phyloP scores from a whole-genome alignment of 2,329 filamentous ascomycete species.

The Diplodia corticola region DNA sequence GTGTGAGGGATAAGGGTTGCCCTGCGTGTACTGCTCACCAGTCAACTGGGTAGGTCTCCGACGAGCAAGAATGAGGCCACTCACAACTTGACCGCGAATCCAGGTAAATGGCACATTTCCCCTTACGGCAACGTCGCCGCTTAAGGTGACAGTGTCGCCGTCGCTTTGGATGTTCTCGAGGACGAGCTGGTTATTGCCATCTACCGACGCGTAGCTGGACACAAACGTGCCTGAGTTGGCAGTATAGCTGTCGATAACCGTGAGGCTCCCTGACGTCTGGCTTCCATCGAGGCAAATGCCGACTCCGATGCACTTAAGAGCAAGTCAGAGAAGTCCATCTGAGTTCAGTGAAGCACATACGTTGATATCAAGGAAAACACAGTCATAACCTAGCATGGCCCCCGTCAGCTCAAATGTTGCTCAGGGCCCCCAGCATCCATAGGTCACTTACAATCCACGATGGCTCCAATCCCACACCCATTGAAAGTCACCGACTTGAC shows the following conservation, averaged over 20 bases:
- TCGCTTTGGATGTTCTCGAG: constrained; percentile 20
- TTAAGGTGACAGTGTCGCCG: not conserved
- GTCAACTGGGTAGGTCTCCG: not conserved
- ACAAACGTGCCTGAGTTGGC: not conserved
- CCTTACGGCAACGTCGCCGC: not conserved
- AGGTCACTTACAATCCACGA: not conserved
- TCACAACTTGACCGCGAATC: constrained; percentile 4
- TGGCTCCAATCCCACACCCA: not conserved
- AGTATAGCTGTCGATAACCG: constrained; percentile 3
- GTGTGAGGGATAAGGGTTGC: not conserved
- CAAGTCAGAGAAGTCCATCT: not conserved
- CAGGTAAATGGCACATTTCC: constrained; percentile 16
- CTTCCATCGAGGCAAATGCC: constrained; percentile 11
- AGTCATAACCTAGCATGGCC: not conserved
- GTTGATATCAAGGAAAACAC: not conserved
- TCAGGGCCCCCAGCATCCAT: not conserved
- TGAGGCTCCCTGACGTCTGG: constrained; percentile 2
- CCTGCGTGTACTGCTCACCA: not conserved
- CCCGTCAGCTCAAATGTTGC: not conserved
- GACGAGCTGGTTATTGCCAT: constrained; percentile 15
- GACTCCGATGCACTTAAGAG: not conserved
- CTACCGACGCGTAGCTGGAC: not conserved
- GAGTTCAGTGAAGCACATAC: not conserved
- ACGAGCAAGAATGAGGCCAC: not conserved
- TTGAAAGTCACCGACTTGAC: constrained; percentile 30